Base-by-base conservation (phyloP, 371 early-diverging fungal species). In the Mortierella sp. region DNA sequence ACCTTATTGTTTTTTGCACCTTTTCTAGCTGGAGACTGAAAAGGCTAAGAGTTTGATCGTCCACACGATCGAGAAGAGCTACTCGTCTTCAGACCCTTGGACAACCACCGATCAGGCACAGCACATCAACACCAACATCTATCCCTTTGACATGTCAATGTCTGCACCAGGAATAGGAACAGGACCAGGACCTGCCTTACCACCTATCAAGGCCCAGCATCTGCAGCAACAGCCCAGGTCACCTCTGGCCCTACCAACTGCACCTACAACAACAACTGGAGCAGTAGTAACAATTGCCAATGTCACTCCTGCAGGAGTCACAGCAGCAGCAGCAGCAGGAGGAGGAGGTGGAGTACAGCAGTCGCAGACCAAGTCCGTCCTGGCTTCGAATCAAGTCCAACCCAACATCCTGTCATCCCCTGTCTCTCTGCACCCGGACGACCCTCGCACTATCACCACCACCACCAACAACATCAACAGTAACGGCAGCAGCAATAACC, bases 31-130 rank as follows among this genome's bases (percentile, higher is more conserved):
- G 24, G 82, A 73, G 52, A 81, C 77, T 26, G 82, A 77, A 40
- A 77, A 40, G 19, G 73, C 82, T 1, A 45, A 66, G 11, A 81
- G 82, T 52, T n/a, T 81, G 4, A 77, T 81, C 26, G 45, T 81
- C 11, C 77, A 81, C 61, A 74, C 82, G 0, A 77, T 81, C 26
- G 82, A 81, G 58, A 48, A 26, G 22, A 72, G 77, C 24, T 80
- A 80, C 66, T 80, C 73, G 19, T 5, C 41, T 0, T 61, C 61
- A 22, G 61, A 61, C 19, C 37, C 34, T 22, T 61, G 61, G 61
- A 61, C 61, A 61, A 61, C 34, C 0, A 61, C 52, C n/a, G n/a
- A 13, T 34, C 19, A 37, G 22, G 45, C 68, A 45, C 34, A 47
- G 6, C 39, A 58, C 63, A 31, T 53, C 48, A 24, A 45, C 37